Conservation (phyloP, 371 early-diverging fungal genomes). For the Rhizopus arrhizus region DNA sequence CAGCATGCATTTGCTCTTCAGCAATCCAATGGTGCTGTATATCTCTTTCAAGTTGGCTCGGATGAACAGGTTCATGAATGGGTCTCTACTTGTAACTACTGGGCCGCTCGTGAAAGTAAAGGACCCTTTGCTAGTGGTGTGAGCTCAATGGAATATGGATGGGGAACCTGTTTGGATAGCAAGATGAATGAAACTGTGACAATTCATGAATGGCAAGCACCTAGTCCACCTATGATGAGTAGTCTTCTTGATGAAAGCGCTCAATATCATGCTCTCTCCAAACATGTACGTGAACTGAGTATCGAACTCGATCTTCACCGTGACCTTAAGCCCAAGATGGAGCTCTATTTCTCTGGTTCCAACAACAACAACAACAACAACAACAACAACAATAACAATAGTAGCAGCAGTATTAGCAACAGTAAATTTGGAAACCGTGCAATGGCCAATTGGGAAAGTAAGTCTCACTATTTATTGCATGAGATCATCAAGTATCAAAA, state of each 20-base stretch:
- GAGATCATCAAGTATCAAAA: slow-evolving; percentile 89
- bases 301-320: slow-evolving; percentile 44
- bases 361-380: background rate
- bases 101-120: slow-evolving; percentile 88
- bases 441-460: slow-evolving; percentile 83
- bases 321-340: slow-evolving; percentile 47
- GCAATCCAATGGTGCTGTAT: slow-evolving; percentile 76
- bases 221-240: slow-evolving; percentile 37
- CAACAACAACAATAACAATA: too few species aligned
- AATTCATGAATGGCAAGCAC: slow-evolving; percentile 44
- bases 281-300: slow-evolving; percentile 36
- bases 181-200: background rate
- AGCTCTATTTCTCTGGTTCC: slow-evolving; percentile 36
- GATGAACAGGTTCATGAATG: slow-evolving; percentile 76
- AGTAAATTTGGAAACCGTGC: slow-evolving; percentile 59
- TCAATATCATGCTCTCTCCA: slow-evolving; percentile 37
- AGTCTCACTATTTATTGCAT: slow-evolving; percentile 77
- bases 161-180: slow-evolving; percentile 64
- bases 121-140: slow-evolving; percentile 86
- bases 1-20: slow-evolving; percentile 86
- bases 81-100: slow-evolving; percentile 87
- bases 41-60: slow-evolving; percentile 79
- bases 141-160: slow-evolving; percentile 89
- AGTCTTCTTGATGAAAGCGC: slow-evolving; percentile 38
- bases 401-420: too few species aligned